Evolutionary conservation across 2,329 filamentous ascomycete species (phyloP).

Genomic region (Neopestalotiopsis sp.): DNA sequence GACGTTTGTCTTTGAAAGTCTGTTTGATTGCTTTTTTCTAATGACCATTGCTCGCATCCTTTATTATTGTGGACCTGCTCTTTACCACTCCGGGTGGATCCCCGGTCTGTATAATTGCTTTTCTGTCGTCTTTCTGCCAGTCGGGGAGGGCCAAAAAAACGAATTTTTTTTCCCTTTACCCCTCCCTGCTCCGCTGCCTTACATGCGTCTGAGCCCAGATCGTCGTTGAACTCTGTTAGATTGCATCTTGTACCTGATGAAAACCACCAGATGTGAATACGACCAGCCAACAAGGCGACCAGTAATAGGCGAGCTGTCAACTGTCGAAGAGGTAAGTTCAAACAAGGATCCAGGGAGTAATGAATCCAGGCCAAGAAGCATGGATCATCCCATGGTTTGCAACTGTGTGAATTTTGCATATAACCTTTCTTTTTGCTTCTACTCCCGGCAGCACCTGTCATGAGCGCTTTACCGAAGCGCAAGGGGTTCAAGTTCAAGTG

Average conservation of each 20-base stretch:
- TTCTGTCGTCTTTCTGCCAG: neutral
- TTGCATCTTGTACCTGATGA: neutral
- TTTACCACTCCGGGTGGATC: neutral
- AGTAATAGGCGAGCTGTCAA: slow-evolving; percentile 3
- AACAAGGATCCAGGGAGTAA: neutral
- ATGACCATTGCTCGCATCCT: neutral
- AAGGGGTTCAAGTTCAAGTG: neutral
- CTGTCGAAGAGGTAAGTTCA: neutral
- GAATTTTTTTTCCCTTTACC: neutral
- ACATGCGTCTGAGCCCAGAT: neutral
- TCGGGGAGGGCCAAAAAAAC: neutral
- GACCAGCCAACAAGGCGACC: neutral
- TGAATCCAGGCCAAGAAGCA: neutral
- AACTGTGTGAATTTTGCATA: neutral
- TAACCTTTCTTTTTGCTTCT: neutral
- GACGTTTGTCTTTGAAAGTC: too few relatives aligned
- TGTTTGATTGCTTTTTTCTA: neutral
- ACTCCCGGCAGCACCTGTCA: neutral
- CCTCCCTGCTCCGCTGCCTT: neutral
- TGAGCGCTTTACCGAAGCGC: neutral
- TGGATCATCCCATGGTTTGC: neutral
- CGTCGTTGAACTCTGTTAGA: slow-evolving; percentile 4
- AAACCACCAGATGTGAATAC: neutral
- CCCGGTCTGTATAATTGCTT: neutral
- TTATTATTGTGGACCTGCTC: neutral